Evolutionary conservation across 2,329 filamentous ascomycete genomes (phyloP), one percentile per base, ranked within the genome.

Genomic region (Phyllosticta citriasiana): DNA sequence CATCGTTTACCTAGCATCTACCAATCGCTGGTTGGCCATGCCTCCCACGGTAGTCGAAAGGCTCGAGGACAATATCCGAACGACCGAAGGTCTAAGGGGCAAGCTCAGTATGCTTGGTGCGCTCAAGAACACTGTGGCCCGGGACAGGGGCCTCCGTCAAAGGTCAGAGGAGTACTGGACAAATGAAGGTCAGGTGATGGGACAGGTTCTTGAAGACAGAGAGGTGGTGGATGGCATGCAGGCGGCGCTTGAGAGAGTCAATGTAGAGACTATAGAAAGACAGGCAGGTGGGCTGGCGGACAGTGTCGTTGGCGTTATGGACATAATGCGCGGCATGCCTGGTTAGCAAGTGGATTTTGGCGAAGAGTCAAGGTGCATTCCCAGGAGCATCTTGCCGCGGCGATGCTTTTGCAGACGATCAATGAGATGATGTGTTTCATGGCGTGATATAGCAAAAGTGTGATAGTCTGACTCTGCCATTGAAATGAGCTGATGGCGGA

Each of bases 121-220:
- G 62, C 77, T 96, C 54, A 84, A 88, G 71, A 97, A 97, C 76
- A 89, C 90, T 2, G 82, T 89, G 16, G 79, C 88, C 61, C 78
- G 92, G 60, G 89, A 97, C 74, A 80, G 84, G 64, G 82, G 82
- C 53, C 76, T 97, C 72, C 84, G 91, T 63, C 79, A 74, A 2
- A 81, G 82, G 62, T 82, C 82, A 57, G 82, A 87, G 66, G 81
- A 79, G 16, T 97, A 97, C 75, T 97, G 93, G 93, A 77, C 79
- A 9, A 86, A 87, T 53, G 90, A 97, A 76, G 87, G 84, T 6
- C 78, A 82, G 57, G 73, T 90, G 30, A 90, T 88, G 82, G 78
- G 82, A 40, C 84, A 88, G 68, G 84, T 89, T 25, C 88, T 95
- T 82, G 88, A 91, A 77, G 88, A 93, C 64, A 80, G 84, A 64